These are phyloP conservation scores for Aureobasidium sp. DNA, from an alignment of 2,329 filamentous ascomycete genomes.

Conservation along the genomic window DNA sequence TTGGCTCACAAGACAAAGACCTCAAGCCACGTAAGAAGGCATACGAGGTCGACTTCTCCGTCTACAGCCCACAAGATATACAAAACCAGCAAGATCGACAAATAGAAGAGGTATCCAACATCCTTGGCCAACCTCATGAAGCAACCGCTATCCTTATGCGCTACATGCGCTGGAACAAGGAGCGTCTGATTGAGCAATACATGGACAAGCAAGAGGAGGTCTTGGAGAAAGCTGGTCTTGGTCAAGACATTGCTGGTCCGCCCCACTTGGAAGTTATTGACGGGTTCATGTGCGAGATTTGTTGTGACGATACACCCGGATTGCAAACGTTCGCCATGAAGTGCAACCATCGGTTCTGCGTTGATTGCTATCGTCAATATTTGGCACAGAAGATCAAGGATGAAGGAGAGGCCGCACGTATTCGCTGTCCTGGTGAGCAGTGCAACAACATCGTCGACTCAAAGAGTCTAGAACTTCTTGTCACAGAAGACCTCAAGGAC, in stretches of 20 bases:
- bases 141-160: slow-evolving; percentile 85
- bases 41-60: slow-evolving; percentile 79
- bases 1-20: slow-evolving; percentile 61
- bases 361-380: slow-evolving; percentile 88
- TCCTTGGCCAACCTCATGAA: slow-evolving; percentile 82
- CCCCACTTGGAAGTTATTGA: slow-evolving; percentile 64
- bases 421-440: slow-evolving; percentile 82
- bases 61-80: slow-evolving; percentile 74
- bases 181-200: slow-evolving; percentile 87
- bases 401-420: slow-evolving; percentile 89
- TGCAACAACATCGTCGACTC: slow-evolving; percentile 90
- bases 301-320: slow-evolving; percentile 76
- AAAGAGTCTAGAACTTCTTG: slow-evolving; percentile 73
- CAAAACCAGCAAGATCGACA: slow-evolving; percentile 78
- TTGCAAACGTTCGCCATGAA: slow-evolving; percentile 87
- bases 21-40: slow-evolving; percentile 65
- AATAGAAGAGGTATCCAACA: slow-evolving; percentile 83
- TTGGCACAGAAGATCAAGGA: slow-evolving; percentile 87
- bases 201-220: slow-evolving; percentile 82
- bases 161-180: slow-evolving; percentile 92
- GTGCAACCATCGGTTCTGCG: slow-evolving; percentile 88
- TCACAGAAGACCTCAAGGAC: slow-evolving; percentile 49
- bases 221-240: slow-evolving; percentile 77
- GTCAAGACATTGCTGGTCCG: slow-evolving; percentile 52
- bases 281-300: slow-evolving; percentile 89